Percentiles rank a stretch among this genome's conserved stretches.
These are phyloP conservation scores for Triadica sebifera DNA, from an alignment of 345 rosid genomes.

Conservation along the genomic window DNA sequence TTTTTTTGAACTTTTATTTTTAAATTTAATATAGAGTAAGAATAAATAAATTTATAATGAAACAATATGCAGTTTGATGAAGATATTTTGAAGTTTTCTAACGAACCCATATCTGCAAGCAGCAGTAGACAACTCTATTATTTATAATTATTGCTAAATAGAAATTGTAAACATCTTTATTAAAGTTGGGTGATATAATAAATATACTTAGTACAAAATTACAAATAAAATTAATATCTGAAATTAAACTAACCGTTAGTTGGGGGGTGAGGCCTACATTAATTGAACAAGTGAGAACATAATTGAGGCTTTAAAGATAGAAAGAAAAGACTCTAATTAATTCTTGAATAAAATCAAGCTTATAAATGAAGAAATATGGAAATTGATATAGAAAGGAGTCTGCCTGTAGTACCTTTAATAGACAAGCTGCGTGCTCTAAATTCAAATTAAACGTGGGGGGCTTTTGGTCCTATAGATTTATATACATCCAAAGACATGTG, in stretches of 20 bases:
- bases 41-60: no score
- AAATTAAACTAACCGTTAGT: neutral
- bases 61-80: no score
- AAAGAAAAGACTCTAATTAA: neutral
- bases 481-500: slow-evolving; percentile 36
- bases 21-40: no score
- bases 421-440: slow-evolving; percentile 49
- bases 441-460: slow-evolving; percentile 15
- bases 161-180: neutral
- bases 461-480: slow-evolving; percentile 29
- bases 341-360: slow-evolving; percentile 18
- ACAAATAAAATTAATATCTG: neutral
- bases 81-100: no score
- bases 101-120: neutral
- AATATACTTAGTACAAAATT: neutral
- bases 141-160: neutral
- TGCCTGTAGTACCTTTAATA: slow-evolving; percentile 42
- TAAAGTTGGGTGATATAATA: no score
- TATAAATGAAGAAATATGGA: slow-evolving; percentile 19
- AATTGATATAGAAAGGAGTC: slow-evolving; percentile 29
- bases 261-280: slow-evolving; percentile 15
- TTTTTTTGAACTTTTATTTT: no score
- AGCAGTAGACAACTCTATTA: no score
- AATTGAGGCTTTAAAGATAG: neutral
- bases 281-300: slow-evolving; percentile 11